Evolutionary conservation across 768 basidiomycete species (phyloP), one percentile per base, ranked within the genome.

Genomic region (Mycena filopes): DNA sequence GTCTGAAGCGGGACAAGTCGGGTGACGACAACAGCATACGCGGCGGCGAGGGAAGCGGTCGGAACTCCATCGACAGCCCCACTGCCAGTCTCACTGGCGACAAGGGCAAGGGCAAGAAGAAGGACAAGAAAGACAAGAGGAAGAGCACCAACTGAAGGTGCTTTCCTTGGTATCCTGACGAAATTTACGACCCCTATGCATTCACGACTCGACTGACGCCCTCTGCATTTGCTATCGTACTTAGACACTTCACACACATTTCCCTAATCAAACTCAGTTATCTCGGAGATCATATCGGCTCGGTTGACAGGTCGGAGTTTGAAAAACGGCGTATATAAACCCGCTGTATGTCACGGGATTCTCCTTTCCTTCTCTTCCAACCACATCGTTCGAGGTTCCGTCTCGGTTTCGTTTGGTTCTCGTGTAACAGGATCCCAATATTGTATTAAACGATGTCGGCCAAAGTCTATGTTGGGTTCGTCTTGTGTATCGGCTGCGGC

Each of bases 401-500:
- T 86, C 79, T 82, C 84, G 80, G 83, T 86, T 87, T 80, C 80
- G 81, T 81, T 85, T 77, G 76, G 78, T 50, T 55, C 78, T 83
- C 80, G 76, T 85, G 78, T 86, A 80, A 80, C 82, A 79, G 79
- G 76, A 80, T 78, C 80, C 80, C 80, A 80, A 79, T 83, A 83
- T 83, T 86, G 82, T 85, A 81, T 78, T 78, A 81, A n/a, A 78
- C 69, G 71, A 91, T 92, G 89, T 86, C 90, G 79, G 82, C 90
- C 75, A 95, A 95, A 84, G 87, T 95, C 78, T 95, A 95, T 80
- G 93, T 95, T 87, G 93, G 93, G 93, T 95, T 87, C 90, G 93
- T 95, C 88, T 88, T 65, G 80, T 79, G 80, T 78, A 79, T 82
- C 82, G 76, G 82, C 81, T 78, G 74, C 82, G 74, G 82, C 76